Evolutionary conservation across 1,139 yeast genomes (phyloP).

Genomic region (Citeromyces hawaiiensis): DNA sequence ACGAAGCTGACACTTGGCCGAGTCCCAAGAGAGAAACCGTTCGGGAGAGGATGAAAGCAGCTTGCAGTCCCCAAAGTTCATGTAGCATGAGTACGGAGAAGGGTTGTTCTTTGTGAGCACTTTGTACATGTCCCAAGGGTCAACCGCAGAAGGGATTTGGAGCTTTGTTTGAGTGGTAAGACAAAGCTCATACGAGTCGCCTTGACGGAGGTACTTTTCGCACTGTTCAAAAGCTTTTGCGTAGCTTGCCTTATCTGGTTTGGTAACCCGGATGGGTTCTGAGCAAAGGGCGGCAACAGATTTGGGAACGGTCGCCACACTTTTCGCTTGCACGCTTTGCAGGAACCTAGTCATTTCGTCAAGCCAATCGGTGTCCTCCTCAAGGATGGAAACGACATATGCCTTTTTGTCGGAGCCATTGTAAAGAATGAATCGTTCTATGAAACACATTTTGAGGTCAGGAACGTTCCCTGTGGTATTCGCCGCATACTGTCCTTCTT

Average conservation of each 20-base stretch:
- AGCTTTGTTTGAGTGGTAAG: conserved; percentile 70
- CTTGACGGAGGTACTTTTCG: conserved; percentile 57
- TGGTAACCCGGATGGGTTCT: conserved; percentile 20
- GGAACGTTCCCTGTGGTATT: conserved; percentile 26
- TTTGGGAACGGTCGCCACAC: neutral
- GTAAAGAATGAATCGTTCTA: conserved; percentile 51
- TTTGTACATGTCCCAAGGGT: conserved; percentile 75
- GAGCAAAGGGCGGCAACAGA: conserved; percentile 4
- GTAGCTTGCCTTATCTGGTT: conserved; percentile 47
- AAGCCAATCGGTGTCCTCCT: conserved; percentile 26
- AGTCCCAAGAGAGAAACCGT: conserved; percentile 73
- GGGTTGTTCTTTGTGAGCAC: conserved; percentile 66
- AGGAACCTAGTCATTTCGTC: conserved; percentile 4
- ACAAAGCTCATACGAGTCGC: conserved; percentile 92
- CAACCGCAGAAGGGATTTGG: conserved; percentile 26
- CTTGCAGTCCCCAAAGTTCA: conserved; percentile 52
- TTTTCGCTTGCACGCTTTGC: neutral
- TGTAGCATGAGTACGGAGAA: conserved; percentile 80
- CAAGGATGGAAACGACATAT: conserved; percentile 39
- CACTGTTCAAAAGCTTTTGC: conserved; percentile 43
- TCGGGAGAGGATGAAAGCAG: conserved; percentile 91
- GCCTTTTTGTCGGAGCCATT: conserved; percentile 35
- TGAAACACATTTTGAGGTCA: conserved; percentile 61
- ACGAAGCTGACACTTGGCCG: conserved; percentile 54
- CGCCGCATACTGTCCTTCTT: conserved; percentile 44